phyloP scores from a whole-genome alignment of 768 basidiomycete genomes.

The Cystobasidium tubakii region DNA sequence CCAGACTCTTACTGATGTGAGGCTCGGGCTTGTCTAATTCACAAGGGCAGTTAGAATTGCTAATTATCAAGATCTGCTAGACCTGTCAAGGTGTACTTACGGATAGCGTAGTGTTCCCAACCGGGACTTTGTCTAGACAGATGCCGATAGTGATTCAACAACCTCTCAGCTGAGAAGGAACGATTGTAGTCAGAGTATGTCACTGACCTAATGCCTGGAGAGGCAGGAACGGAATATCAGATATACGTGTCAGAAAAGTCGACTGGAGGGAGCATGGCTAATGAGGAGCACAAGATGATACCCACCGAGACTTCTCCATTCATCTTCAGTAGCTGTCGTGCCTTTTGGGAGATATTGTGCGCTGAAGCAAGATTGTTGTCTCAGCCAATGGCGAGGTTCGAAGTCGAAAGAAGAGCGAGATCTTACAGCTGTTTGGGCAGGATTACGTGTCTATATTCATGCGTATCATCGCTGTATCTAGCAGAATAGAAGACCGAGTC shows the following conservation, averaged over 20 bases:
- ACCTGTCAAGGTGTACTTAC: neutral
- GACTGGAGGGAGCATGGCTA: no score
- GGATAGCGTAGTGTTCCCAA: slow-evolving; percentile 21
- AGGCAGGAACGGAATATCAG: neutral
- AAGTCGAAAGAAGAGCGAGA: neutral
- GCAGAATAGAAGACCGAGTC: slow-evolving; percentile 22
- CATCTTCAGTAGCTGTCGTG: slow-evolving; percentile 72
- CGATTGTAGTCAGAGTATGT: neutral
- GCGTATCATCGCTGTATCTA: slow-evolving; percentile 8
- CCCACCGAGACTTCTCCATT: slow-evolving; percentile 96
- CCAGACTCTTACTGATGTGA: slow-evolving; percentile 7
- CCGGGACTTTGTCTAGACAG: slow-evolving; percentile 1
- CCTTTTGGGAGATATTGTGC: slow-evolving; percentile 87
- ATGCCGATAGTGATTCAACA: no score
- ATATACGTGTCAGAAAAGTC: no score
- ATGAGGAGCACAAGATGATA: neutral
- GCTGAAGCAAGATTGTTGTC: neutral
- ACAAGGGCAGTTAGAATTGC: neutral
- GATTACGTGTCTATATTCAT: slow-evolving; percentile 70
- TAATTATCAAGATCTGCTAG: neutral
- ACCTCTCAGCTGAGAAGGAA: no score
- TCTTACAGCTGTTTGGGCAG: slow-evolving; percentile 72
- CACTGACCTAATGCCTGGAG: slow-evolving; percentile 56
- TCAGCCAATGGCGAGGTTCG: neutral
- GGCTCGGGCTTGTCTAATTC: slow-evolving; percentile 28